Conservation (phyloP, 495 filamentous ascomycete genomes). For the Penicillium paradoxum region DNA sequence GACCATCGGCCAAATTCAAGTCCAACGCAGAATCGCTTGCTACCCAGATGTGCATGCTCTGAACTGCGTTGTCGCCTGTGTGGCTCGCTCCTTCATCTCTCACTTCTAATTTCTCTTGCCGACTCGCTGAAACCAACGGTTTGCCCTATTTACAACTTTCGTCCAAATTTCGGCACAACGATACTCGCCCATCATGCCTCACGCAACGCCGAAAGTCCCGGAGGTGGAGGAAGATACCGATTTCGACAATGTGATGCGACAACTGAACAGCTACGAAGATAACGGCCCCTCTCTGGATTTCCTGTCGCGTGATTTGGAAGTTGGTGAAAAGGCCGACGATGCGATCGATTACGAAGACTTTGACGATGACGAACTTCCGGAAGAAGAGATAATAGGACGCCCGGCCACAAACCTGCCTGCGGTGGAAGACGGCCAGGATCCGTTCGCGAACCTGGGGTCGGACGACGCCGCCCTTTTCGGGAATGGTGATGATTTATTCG, state of each 20-base stretch:
- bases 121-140: not conserved
- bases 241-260: conserved; percentile 49
- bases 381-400: conserved; percentile 50
- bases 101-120: not conserved
- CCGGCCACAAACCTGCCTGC: conserved; percentile 6
- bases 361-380: conserved; percentile 63
- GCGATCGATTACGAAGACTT: conserved; percentile 87
- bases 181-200: conserved; percentile 37
- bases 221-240: conserved; percentile 39
- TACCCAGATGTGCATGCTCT: conserved; percentile 11
- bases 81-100: conserved; percentile 6
- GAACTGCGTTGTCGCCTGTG: conserved; percentile 3
- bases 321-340: conserved; percentile 71
- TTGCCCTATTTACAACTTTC: not conserved
- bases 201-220: conserved; percentile 37
- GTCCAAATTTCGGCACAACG: not conserved
- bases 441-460: conserved; percentile 24
- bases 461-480: conserved; percentile 52
- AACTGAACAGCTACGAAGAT: conserved; percentile 40
- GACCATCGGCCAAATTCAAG: not conserved
- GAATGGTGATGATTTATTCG: conserved; percentile 39
- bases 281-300: conserved; percentile 39
- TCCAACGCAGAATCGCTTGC: not conserved
- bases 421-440: conserved; percentile 16
- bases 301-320: conserved; percentile 47